A percentile compares a stretch with the other conserved stretches of the same genome.
Evolutionary conservation across 306 rosid genomes (phyloP).

Genomic region (Acacia crassicarpa): DNA sequence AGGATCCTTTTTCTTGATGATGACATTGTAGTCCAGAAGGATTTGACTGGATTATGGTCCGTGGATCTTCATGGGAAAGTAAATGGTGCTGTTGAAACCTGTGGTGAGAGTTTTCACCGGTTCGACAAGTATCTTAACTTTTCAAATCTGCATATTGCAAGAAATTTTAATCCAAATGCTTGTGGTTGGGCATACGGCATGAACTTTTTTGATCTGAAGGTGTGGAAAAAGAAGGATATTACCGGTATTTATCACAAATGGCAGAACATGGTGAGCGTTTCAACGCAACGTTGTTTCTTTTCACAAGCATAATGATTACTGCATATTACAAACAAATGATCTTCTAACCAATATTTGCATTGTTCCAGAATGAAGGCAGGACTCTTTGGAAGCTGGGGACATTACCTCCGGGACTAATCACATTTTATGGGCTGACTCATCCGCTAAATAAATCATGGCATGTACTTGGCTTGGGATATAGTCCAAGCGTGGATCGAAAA

Average conservation of each 20-base stretch:
- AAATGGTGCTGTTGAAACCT: slow-evolving; percentile 96
- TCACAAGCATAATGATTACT: background rate
- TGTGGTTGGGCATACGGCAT: slow-evolving; percentile 99
- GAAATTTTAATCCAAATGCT: slow-evolving; percentile 87
- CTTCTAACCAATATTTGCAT: slow-evolving; percentile 25
- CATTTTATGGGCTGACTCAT: slow-evolving; percentile 88
- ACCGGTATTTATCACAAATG: slow-evolving; percentile 96
- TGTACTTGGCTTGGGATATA: slow-evolving; percentile 97
- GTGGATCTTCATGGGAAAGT: slow-evolving; percentile 86
- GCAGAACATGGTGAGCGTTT: slow-evolving; percentile 92
- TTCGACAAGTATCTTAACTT: slow-evolving; percentile 96
- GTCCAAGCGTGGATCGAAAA: slow-evolving; percentile 67
- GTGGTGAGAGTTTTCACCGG: slow-evolving; percentile 90
- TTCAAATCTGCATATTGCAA: slow-evolving; percentile 81
- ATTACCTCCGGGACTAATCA: slow-evolving; percentile 89
- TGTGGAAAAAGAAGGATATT: slow-evolving; percentile 87
- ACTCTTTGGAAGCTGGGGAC: slow-evolving; percentile 95
- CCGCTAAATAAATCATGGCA: slow-evolving; percentile 91
- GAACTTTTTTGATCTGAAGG: slow-evolving; percentile 92
- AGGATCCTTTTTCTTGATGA: slow-evolving; percentile 94
- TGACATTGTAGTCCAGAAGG: slow-evolving; percentile 98
- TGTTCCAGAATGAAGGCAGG: slow-evolving; percentile 84
- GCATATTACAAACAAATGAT: background rate
- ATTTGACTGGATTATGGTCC: slow-evolving; percentile 78
- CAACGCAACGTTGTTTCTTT: slow-evolving; percentile 24